Percentiles rank a stretch among this genome's conserved stretches.
Conservation (phyloP, 2,329 filamentous ascomycete species). For the Verruconis gallopava region DNA sequence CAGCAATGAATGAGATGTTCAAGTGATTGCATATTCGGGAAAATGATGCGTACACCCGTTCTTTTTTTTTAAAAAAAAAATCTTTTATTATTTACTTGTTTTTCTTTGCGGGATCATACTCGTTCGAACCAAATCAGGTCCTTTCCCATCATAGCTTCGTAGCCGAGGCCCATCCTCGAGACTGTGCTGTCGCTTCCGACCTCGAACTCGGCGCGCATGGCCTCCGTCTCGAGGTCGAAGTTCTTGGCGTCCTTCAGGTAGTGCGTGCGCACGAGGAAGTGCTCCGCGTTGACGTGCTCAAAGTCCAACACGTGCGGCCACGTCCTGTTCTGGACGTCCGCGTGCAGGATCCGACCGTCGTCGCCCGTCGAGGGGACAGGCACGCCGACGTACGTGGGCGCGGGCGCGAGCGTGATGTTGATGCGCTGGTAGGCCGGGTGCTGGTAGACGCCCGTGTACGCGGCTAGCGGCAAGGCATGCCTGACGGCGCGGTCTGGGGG, state of each 20-base stretch:
- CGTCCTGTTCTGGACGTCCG: background rate
- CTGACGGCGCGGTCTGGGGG: background rate
- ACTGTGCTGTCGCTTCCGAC: background rate
- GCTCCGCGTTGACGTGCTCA: slow-evolving; percentile 5
- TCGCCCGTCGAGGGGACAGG: background rate
- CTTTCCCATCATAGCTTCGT: slow-evolving; percentile 1
- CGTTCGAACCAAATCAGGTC: background rate
- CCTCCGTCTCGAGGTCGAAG: background rate
- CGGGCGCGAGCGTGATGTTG: background rate
- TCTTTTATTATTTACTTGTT: no score
- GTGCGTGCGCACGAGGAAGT: background rate
- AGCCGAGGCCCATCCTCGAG: background rate
- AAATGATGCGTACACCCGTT: no score
- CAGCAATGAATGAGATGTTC: no score
- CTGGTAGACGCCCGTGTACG: background rate
- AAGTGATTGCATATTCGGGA: no score
- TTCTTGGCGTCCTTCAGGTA: background rate
- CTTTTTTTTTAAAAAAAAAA: no score
- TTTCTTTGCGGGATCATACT: no score
- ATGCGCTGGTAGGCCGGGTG: background rate
- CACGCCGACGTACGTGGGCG: background rate
- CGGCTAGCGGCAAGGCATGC: background rate
- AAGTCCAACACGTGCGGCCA: background rate
- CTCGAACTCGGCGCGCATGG: background rate
- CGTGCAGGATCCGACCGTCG: background rate